Conservation (phyloP, 352 stramenopile genomes). For the Halophytophthora polymorphica region DNA sequence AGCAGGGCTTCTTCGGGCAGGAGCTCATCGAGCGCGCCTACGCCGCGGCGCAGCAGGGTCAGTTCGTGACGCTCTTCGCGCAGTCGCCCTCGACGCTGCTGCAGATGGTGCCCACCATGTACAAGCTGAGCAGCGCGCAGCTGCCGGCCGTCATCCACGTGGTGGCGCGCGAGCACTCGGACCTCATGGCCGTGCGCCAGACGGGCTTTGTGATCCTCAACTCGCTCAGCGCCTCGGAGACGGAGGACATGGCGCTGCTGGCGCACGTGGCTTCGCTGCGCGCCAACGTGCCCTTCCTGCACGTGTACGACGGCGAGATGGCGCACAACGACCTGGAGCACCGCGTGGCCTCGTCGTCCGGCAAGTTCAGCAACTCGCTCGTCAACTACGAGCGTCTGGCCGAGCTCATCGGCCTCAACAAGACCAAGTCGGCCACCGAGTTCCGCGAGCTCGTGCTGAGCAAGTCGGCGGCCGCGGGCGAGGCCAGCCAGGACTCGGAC, state of each 20-base stretch:
- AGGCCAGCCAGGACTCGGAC: constrained; percentile 65
- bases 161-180: constrained; percentile 87
- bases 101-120: constrained; percentile 93
- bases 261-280: constrained; percentile 89
- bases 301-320: constrained; percentile 94
- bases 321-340: constrained; percentile 78
- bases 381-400: constrained; percentile 69
- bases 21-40: constrained; percentile 69
- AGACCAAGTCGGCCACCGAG: constrained; percentile 35
- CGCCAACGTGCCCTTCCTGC: constrained; percentile 88
- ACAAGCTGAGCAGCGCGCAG: constrained; percentile 90
- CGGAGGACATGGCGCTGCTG: constrained; percentile 90
- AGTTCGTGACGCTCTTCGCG: constrained; percentile 90
- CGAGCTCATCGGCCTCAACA: constrained; percentile 61
- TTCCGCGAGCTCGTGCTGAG: constrained; percentile 65
- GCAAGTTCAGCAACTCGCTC: constrained; percentile 64
- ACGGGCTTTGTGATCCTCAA: constrained; percentile 90
- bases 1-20: constrained; percentile 39
- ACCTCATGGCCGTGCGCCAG: constrained; percentile 90
- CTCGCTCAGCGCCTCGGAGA: constrained; percentile 84
- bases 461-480: constrained; percentile 45
- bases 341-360: constrained; percentile 29
- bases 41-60: constrained; percentile 56
- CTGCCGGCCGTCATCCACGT: constrained; percentile 89
- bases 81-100: constrained; percentile 82